A percentile compares a stretch with the other conserved stretches of the same genome.
Evolutionary conservation across 2,329 filamentous ascomycete genomes (phyloP).

Genomic region (Trichothecium roseum): DNA sequence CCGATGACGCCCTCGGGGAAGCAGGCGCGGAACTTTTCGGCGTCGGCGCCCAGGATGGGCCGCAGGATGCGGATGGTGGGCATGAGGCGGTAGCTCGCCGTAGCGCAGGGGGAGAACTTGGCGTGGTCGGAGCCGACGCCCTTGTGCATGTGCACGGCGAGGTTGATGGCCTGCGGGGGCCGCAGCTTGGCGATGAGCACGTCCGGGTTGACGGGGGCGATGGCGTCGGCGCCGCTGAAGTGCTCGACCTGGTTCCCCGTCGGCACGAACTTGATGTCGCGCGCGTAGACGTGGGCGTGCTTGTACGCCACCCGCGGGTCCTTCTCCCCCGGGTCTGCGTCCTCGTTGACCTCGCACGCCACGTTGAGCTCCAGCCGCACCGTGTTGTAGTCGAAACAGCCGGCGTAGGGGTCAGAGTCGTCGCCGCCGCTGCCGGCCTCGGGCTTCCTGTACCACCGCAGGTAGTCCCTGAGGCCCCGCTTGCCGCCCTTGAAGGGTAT

Average conservation of each 20-base stretch:
- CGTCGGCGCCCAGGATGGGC: slow-evolving; percentile 80
- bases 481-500: slow-evolving; percentile 77
- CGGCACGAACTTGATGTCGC: slow-evolving; percentile 66
- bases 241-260: slow-evolving; percentile 60
- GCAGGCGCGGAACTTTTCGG: slow-evolving; percentile 79
- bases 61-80: slow-evolving; percentile 75
- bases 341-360: slow-evolving; percentile 68
- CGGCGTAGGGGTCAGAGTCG: slow-evolving; percentile 46
- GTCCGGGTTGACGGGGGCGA: slow-evolving; percentile 76
- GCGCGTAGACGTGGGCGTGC: slow-evolving; percentile 74
- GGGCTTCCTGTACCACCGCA: slow-evolving; percentile 74
- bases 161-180: slow-evolving; percentile 75
- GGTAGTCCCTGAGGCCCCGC: slow-evolving; percentile 63
- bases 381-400: slow-evolving; percentile 75
- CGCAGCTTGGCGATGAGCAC: slow-evolving; percentile 91
- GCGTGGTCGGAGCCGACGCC: slow-evolving; percentile 89
- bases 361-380: slow-evolving; percentile 67
- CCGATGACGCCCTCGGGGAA: slow-evolving; percentile 84
- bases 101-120: slow-evolving; percentile 94
- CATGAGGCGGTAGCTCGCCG: slow-evolving; percentile 83
- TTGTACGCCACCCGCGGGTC: slow-evolving; percentile 80
- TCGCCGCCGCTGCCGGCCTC: slow-evolving; percentile 48
- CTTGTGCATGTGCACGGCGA: slow-evolving; percentile 90
- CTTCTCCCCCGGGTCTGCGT: slow-evolving; percentile 60
- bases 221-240: slow-evolving; percentile 58